A percentile compares a stretch with the other conserved stretches of the same genome.
phyloP scores from a whole-genome alignment of 1,284 basidiomycete genomes.

The Trichosporon sp. region DNA sequence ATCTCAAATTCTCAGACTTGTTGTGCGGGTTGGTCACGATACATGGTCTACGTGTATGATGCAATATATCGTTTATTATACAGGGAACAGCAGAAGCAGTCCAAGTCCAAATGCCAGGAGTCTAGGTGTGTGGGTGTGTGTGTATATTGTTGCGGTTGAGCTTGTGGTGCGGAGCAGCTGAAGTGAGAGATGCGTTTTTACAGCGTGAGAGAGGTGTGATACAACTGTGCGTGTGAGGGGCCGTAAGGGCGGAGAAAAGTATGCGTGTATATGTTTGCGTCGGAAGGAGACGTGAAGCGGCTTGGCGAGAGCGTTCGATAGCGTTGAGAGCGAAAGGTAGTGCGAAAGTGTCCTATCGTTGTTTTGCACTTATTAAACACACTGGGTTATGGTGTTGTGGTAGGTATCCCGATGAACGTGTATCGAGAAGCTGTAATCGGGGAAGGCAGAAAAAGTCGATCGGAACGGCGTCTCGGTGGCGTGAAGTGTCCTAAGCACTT shows the following conservation, averaged over 20 bases:
- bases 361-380: neutral
- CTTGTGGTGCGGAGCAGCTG: neutral
- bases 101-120: neutral
- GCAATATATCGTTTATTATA: neutral
- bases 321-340: neutral
- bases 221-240: neutral
- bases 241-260: neutral
- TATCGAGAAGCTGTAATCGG: no score
- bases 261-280: conserved; percentile 4
- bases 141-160: neutral
- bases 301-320: neutral
- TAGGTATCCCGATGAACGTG: neutral
- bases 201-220: neutral
- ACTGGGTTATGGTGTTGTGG: neutral
- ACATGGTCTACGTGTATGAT: conserved; percentile 3
- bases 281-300: neutral
- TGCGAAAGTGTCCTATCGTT: neutral
- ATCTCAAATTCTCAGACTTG: neutral
- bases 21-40: neutral
- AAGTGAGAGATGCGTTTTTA: neutral
- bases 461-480: neutral
- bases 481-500: neutral
- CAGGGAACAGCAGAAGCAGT: neutral
- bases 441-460: neutral
- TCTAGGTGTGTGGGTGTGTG: neutral